phyloP scores from a whole-genome alignment of 2,329 filamentous ascomycete species.

The Botryotinia narcissicola region DNA sequence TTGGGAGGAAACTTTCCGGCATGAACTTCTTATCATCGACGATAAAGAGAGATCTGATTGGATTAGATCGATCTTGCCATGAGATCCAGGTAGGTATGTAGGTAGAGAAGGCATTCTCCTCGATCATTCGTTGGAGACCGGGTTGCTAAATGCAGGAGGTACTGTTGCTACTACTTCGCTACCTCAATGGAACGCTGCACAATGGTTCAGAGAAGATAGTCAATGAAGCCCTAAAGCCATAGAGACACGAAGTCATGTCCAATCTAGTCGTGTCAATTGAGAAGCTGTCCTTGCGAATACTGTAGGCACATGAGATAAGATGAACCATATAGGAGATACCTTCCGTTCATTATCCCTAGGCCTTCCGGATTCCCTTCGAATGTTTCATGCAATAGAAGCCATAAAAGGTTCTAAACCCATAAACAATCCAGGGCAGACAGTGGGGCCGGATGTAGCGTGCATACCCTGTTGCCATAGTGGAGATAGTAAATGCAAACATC shows the following conservation, averaged over 20 bases:
- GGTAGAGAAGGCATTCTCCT: not conserved
- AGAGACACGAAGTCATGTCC: not conserved
- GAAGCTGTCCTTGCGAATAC: not conserved
- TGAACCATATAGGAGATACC: not conserved
- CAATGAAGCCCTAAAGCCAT: not conserved
- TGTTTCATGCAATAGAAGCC: not conserved
- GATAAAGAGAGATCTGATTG: not conserved
- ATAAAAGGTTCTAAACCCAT: slow-evolving; percentile 10
- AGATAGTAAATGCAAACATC: not conserved
- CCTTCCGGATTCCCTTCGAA: not conserved
- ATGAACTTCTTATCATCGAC: not conserved
- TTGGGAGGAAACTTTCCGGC: not conserved
- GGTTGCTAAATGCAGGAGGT: not conserved
- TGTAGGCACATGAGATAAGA: not conserved
- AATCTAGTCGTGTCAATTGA: not conserved
- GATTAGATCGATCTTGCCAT: not conserved
- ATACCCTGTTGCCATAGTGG: not conserved
- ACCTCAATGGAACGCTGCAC: not conserved
- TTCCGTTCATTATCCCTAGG: not conserved
- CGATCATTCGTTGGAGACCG: not conserved
- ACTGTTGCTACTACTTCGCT: not conserved
- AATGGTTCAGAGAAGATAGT: no score
- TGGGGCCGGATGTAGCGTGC: not conserved
- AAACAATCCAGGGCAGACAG: not conserved
- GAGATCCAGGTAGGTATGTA: not conserved